Evolutionary conservation across 148 eudicot genomes (phyloP), one percentile per base, ranked within the genome.

Genomic region (Oxyria digyna): DNA sequence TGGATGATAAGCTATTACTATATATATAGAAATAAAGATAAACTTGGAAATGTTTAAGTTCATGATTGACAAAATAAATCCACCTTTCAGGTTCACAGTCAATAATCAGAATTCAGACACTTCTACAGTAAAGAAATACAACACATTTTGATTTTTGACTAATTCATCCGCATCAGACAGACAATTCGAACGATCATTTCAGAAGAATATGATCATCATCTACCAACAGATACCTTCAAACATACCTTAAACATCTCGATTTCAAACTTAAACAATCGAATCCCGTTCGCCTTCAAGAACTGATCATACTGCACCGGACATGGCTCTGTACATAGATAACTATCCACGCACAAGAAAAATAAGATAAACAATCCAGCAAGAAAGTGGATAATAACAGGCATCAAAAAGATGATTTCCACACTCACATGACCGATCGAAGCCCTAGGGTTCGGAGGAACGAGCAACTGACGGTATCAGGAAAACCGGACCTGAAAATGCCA

Each of bases 241-340:
- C 73, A 71, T 69, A 82, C 85, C 85, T 82, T 82, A 71, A 72
- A 70, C 75, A 75, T 76, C 67, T 79, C 85, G 48, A 82, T 82
- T 42, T 76, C 81, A 32, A 77, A 82, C 67, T 79, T 78, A 46
- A 75, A 77, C 15, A 82, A 74, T 43, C 26, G 79, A 73, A 82
- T 75, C 71, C 81, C 81, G 42, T 77, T 79, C 12, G 77, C 77
- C 41, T 73, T 74, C 71, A 82, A 76, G 64, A 79, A 82, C 67
- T 75, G 77, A 2, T 62, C 17, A 35, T 74, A 74, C 66, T 63
- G 63, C 42, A 79, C 80, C 41, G 83, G 86, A 57, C 78, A 82
- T 2, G 86, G 81, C 45, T 82, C 86, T 3, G 79, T 78, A 69
- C 86, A 80, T 67, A 82, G 64, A 80, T 78, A 82, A 74, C 86